phyloP scores from a whole-genome alignment of 2,329 filamentous ascomycete species.

The Xylariaceae sp. region DNA sequence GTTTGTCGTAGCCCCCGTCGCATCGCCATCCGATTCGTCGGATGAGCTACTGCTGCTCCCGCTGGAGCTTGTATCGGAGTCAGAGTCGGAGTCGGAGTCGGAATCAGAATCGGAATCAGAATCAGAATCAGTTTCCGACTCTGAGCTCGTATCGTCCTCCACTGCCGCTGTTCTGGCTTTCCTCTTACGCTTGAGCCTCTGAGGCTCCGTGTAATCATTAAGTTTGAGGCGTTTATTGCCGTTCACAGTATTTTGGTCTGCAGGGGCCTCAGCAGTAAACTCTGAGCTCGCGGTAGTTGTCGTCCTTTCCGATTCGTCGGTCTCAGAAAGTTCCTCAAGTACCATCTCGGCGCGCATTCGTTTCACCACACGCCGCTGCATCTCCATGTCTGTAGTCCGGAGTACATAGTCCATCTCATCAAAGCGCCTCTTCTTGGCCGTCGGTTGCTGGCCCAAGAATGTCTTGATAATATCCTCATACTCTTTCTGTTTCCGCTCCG shows the following conservation, averaged over 20 bases:
- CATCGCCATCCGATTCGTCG: conserved; percentile 31
- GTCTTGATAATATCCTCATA: conserved; percentile 56
- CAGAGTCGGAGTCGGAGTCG: conserved; percentile 35
- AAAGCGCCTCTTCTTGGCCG: conserved; percentile 46
- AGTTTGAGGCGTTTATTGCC: conserved; percentile 38
- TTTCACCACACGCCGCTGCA: conserved; percentile 57
- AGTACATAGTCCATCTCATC: conserved; percentile 53
- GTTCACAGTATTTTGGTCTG: conserved; percentile 12
- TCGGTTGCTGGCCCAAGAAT: conserved; percentile 38
- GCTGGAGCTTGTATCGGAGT: conserved; percentile 35
- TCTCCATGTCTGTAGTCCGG: conserved; percentile 47
- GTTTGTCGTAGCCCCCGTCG: conserved; percentile 6
- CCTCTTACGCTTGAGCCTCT: conserved; percentile 47
- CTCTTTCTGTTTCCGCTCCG: conserved; percentile 50
- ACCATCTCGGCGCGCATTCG: conserved; percentile 62
- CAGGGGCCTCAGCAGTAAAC: conserved; percentile 24
- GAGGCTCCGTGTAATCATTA: conserved; percentile 41
- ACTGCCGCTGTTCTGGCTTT: conserved; percentile 50
- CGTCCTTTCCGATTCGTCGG: conserved; percentile 37
- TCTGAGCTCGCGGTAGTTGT: conserved; percentile 23
- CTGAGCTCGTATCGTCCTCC: conserved; percentile 39
- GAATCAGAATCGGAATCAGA: conserved; percentile 34
- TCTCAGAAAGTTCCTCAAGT: conserved; percentile 52
- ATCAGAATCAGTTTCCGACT: conserved; percentile 35
- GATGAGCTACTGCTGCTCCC: conserved; percentile 28